Evolutionary conservation across 2,329 filamentous ascomycete genomes (phyloP).

Genomic region (Sarocladium oryzae): DNA sequence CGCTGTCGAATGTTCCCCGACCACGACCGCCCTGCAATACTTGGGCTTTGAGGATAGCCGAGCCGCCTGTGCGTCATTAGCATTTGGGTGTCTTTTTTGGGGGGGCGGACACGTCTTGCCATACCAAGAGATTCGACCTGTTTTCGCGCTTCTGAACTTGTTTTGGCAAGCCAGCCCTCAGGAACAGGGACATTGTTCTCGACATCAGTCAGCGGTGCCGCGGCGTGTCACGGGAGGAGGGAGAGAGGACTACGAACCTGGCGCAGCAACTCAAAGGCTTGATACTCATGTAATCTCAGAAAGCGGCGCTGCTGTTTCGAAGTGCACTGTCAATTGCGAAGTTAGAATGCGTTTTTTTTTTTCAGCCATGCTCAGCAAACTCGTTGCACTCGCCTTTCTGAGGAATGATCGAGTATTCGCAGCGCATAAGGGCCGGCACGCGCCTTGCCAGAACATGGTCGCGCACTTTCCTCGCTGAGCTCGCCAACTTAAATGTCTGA

Average conservation of each 20-base stretch:
- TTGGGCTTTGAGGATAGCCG: slow-evolving; percentile 22
- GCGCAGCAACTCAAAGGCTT: slow-evolving; percentile 21
- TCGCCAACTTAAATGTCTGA: not conserved
- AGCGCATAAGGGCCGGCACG: too few relatives aligned
- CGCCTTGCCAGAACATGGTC: too few relatives aligned
- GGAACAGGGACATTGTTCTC: slow-evolving; percentile 22
- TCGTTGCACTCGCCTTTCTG: too few relatives aligned
- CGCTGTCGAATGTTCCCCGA: slow-evolving; percentile 11
- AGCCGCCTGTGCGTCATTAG: slow-evolving; percentile 13
- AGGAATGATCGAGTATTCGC: too few relatives aligned
- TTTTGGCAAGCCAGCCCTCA: slow-evolving; percentile 16
- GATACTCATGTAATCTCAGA: slow-evolving; percentile 22
- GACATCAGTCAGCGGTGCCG: not conserved
- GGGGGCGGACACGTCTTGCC: not conserved
- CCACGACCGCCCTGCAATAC: slow-evolving; percentile 15
- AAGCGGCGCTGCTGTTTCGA: slow-evolving; percentile 11
- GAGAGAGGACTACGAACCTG: slow-evolving; percentile 13
- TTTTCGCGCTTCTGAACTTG: slow-evolving; percentile 15
- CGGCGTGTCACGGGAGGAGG: too few relatives aligned
- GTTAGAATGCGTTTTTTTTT: too few relatives aligned
- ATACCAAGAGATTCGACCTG: slow-evolving; percentile 20
- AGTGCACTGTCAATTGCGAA: not conserved
- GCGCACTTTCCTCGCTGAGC: too few relatives aligned
- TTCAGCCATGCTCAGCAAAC: too few relatives aligned
- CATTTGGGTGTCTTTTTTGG: too few relatives aligned